A percentile compares a stretch with the other conserved stretches of the same genome.
These are phyloP conservation scores for Avicennia marina DNA, from an alignment of 257 asterid species.

Conservation along the genomic window DNA sequence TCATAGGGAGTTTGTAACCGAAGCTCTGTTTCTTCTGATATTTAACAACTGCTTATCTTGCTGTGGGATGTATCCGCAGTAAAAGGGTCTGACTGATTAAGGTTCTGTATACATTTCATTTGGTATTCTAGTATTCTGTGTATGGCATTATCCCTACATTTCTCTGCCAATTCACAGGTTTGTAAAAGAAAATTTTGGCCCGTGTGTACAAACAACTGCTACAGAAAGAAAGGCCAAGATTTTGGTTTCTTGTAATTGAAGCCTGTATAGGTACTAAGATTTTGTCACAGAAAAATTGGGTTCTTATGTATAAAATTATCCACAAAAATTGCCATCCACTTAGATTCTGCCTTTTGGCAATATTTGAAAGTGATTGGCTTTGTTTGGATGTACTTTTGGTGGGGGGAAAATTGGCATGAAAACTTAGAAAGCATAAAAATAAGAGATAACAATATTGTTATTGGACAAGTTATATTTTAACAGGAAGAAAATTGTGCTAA, in stretches of 20 bases:
- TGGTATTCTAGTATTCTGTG: neutral
- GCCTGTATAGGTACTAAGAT: constrained; percentile 26
- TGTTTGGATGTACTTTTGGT: no score
- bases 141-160: neutral
- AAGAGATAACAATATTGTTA: no score
- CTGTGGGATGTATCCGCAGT: constrained; percentile 7
- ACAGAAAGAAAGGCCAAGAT: constrained; percentile 14
- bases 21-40: constrained; percentile 4
- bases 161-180: constrained; percentile 14
- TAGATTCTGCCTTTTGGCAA: neutral
- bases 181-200: constrained; percentile 24
- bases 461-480: no score
- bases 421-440: no score
- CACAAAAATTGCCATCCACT: no score
- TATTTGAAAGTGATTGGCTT: neutral
- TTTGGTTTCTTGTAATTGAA: constrained; percentile 11
- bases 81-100: neutral
- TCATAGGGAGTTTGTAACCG: neutral
- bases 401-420: no score
- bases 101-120: constrained; percentile 10
- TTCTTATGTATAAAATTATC: constrained; percentile 5
- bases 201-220: constrained; percentile 28
- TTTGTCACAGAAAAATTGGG: constrained; percentile 6
- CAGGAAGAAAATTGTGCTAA: no score
- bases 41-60: neutral